Evolutionary conservation across 495 filamentous ascomycete genomes (phyloP).

Genomic region (Schizothecium vesticola): DNA sequence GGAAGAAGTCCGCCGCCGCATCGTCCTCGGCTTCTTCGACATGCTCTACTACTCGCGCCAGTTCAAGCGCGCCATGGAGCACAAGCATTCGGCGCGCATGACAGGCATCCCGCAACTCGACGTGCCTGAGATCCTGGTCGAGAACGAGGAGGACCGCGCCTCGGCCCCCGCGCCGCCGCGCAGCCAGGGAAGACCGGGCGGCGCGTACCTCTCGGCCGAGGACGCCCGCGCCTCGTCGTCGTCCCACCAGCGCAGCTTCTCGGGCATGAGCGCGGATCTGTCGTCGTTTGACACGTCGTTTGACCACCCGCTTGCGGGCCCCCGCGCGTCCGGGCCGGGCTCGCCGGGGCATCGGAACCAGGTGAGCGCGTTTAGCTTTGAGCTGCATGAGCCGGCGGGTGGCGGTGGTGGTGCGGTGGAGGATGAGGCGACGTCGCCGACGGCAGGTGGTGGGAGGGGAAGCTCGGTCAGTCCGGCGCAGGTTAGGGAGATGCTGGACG

Average conservation of each 20-base stretch:
- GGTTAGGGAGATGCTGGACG: slow-evolving; percentile 74
- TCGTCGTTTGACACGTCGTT: slow-evolving; percentile 39
- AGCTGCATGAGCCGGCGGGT: slow-evolving; percentile 30
- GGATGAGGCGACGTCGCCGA: slow-evolving; percentile 25
- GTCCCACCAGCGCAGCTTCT: slow-evolving; percentile 35
- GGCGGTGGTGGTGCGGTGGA: slow-evolving; percentile 11
- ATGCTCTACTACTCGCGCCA: slow-evolving; percentile 81
- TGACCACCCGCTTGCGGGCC: slow-evolving; percentile 39
- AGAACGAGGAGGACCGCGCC: slow-evolving; percentile 49
- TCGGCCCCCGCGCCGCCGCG: slow-evolving; percentile 2
- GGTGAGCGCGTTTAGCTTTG: slow-evolving; percentile 41
- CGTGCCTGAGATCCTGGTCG: slow-evolving; percentile 87
- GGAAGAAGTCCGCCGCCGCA: slow-evolving; percentile 82
- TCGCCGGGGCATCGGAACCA: slow-evolving; percentile 29
- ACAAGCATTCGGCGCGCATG: slow-evolving; percentile 66
- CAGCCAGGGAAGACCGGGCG: slow-evolving; percentile 2
- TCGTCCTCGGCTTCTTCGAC: slow-evolving; percentile 93
- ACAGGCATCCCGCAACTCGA: slow-evolving; percentile 70
- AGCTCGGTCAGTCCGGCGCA: slow-evolving; percentile 72
- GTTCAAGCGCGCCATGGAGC: slow-evolving; percentile 68
- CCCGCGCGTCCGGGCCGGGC: slow-evolving; percentile 23
- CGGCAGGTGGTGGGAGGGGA: slow-evolving; percentile 42
- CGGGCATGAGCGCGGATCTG: slow-evolving; percentile 34
- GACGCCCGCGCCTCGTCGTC: slow-evolving; percentile 20
- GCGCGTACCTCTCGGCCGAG: slow-evolving; percentile 32